Conservation (phyloP, 2,329 filamentous ascomycete genomes). For the Mycosphaerelloides madeirae region DNA sequence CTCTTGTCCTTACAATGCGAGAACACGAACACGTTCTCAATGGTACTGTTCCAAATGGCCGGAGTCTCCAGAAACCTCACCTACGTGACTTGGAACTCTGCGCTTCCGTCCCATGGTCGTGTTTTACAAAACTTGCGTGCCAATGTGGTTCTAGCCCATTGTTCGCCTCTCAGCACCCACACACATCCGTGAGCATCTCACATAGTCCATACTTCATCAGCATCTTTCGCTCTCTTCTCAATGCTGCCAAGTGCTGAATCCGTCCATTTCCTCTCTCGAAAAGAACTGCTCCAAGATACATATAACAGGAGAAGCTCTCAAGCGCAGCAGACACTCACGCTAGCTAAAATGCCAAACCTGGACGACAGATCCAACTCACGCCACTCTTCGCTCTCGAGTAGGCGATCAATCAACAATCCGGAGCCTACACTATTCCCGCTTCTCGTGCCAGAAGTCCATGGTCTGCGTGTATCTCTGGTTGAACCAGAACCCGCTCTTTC, state of each 20-base stretch:
- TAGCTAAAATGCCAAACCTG: not conserved
- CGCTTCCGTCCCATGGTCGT: not conserved
- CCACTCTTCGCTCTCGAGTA: not conserved
- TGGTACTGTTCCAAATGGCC: too few relatives aligned
- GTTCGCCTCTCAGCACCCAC: not conserved
- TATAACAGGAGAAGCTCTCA: not conserved
- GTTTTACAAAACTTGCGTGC: not conserved
- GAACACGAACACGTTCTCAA: too few relatives aligned
- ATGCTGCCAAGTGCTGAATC: conserved; percentile 7
- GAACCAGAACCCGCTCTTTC: not conserved
- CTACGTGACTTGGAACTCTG: not conserved
- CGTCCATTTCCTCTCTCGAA: conserved; percentile 2
- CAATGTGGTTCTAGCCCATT: not conserved
- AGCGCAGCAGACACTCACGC: not conserved
- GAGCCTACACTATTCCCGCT: not conserved
- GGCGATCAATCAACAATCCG: not conserved
- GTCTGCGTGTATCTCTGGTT: not conserved
- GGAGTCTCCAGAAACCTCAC: too few relatives aligned
- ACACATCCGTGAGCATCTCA: not conserved
- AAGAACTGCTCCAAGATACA: not conserved
- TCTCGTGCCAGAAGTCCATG: conserved; percentile 2
- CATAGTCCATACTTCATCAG: not conserved
- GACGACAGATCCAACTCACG: not conserved
- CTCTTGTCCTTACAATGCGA: too few relatives aligned
- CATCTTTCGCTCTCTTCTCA: not conserved